These are phyloP conservation scores for Saccharomyces mikatae DNA, from an alignment of 805 yeast genomes.

Conservation along the genomic window DNA sequence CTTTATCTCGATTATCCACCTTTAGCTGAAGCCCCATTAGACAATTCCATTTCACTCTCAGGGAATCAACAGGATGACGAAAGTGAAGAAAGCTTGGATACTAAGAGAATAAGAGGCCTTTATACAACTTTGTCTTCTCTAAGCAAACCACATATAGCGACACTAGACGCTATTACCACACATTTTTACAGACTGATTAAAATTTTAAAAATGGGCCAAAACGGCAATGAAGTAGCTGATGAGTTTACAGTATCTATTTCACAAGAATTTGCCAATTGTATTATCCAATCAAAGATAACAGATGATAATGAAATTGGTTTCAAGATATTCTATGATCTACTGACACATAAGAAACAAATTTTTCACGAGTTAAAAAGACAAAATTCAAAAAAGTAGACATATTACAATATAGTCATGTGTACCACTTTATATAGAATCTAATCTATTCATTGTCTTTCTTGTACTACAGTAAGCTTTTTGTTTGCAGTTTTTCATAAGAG, in stretches of 20 bases:
- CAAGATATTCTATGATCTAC: constrained; percentile 53
- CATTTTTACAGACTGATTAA: constrained; percentile 61
- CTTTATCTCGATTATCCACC: constrained; percentile 48
- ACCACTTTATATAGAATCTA: not conserved
- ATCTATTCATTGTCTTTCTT: not conserved
- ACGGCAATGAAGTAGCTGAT: constrained; percentile 27
- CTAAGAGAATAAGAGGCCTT: constrained; percentile 48
- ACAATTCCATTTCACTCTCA: constrained; percentile 6
- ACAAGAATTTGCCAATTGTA: constrained; percentile 56
- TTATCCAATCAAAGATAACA: constrained; percentile 40
- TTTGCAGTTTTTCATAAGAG: not conserved
- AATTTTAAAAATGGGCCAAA: constrained; percentile 41
- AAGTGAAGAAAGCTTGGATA: constrained; percentile 17
- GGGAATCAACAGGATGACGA: constrained; percentile 14
- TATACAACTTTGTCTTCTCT: constrained; percentile 59
- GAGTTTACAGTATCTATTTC: constrained; percentile 43
- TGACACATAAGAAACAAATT: constrained; percentile 51
- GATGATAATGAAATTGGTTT: constrained; percentile 52
- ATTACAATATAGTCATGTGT: not conserved
- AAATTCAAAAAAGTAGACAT: not conserved
- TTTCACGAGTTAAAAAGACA: constrained; percentile 51
- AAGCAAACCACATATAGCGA: constrained; percentile 65
- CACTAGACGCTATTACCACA: constrained; percentile 70
- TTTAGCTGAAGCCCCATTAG: constrained; percentile 9
- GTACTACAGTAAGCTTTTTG: not conserved